phyloP scores from a whole-genome alignment of 2,329 filamentous ascomycete species.

The Trichoderma semiorbis region DNA sequence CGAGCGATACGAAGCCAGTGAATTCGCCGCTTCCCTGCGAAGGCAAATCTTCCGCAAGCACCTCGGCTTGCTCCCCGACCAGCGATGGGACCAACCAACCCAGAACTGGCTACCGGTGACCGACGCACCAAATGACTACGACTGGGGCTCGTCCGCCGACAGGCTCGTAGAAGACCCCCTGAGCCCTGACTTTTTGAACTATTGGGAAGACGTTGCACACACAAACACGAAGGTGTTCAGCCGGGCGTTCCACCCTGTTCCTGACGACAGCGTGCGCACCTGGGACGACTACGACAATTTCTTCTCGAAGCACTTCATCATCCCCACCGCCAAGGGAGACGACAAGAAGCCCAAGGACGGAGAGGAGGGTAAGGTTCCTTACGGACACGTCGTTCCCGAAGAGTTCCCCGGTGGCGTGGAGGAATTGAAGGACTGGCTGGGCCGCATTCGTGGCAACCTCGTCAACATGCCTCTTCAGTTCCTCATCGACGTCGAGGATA shows the following conservation, averaged over 20 bases:
- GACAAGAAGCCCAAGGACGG: slow-evolving; percentile 32
- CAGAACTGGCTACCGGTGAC: slow-evolving; percentile 75
- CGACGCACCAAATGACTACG: slow-evolving; percentile 67
- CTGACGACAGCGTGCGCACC: slow-evolving; percentile 62
- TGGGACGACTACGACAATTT: slow-evolving; percentile 74
- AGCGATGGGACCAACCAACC: slow-evolving; percentile 63
- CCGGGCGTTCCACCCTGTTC: slow-evolving; percentile 77
- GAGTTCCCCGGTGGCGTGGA: slow-evolving; percentile 70
- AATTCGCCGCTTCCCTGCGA: slow-evolving; percentile 76
- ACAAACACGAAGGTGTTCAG: slow-evolving; percentile 79
- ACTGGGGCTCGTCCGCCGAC: slow-evolving; percentile 66
- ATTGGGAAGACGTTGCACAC: slow-evolving; percentile 71
- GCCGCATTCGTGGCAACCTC: slow-evolving; percentile 63
- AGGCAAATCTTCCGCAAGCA: slow-evolving; percentile 89
- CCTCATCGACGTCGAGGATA: slow-evolving; percentile 74
- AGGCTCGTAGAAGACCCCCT: slow-evolving; percentile 72
- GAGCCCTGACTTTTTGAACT: slow-evolving; percentile 60
- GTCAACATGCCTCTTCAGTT: slow-evolving; percentile 93
- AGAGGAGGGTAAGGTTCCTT: slow-evolving; percentile 62
- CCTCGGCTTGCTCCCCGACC: slow-evolving; percentile 74
- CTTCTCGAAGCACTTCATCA: slow-evolving; percentile 64
- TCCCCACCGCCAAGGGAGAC: slow-evolving; percentile 49
- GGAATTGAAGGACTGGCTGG: slow-evolving; percentile 69
- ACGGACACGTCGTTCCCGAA: slow-evolving; percentile 82
- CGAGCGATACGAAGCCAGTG: slow-evolving; percentile 64